Evolutionary conservation across 2,329 filamentous ascomycete species (phyloP).

Genomic region (Colletotrichum sp.): DNA sequence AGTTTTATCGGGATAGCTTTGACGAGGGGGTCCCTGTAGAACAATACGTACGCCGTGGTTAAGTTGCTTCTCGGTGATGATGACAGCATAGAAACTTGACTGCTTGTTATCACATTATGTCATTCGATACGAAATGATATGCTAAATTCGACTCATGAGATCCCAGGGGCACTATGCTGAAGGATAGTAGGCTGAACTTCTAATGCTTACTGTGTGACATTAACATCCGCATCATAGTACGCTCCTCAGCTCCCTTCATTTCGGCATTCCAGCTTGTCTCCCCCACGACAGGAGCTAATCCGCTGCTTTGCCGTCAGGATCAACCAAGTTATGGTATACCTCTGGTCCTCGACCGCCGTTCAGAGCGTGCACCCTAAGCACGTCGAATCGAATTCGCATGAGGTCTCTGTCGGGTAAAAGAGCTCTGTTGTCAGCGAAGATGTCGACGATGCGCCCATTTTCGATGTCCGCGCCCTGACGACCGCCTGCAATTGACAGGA

Average conservation of each 20-base stretch:
- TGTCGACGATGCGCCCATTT: neutral
- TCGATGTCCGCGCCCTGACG: neutral
- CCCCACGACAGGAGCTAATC: fast-evolving
- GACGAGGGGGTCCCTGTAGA: neutral
- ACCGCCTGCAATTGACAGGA: neutral
- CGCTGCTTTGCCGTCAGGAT: fast-evolving
- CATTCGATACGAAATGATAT: fast-evolving
- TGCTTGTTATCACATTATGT: neutral
- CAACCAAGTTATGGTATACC: neutral
- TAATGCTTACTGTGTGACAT: neutral
- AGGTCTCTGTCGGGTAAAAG: neutral
- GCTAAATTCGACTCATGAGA: neutral
- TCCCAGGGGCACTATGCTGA: fast-evolving
- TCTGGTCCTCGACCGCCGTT: neutral
- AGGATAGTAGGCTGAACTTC: fast-evolving
- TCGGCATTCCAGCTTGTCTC: fast-evolving
- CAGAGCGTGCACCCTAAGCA: neutral
- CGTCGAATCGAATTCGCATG: neutral
- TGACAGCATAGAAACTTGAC: too few species aligned
- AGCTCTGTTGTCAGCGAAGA: neutral
- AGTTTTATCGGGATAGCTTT: neutral
- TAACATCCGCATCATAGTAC: fast-evolving
- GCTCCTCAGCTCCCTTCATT: neutral
- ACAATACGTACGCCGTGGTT: neutral
- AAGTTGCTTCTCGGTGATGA: too few species aligned